Base-by-base conservation (phyloP, 106 monocot species). In the Acorus gramineus region DNA sequence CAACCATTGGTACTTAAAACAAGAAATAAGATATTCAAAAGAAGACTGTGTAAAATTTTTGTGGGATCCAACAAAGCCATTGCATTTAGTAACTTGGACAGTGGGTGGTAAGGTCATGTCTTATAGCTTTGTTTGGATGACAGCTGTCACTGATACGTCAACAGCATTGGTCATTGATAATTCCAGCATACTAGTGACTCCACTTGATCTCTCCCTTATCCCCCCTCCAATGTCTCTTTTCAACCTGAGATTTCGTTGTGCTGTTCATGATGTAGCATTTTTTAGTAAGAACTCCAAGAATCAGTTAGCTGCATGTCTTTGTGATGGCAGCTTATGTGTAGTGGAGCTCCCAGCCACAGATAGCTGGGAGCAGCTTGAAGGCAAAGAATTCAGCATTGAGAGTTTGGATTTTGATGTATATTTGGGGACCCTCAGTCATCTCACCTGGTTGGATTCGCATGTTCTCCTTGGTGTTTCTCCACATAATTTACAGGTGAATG, bases 1-100 rank as follows among this genome's bases (percentile, higher is more conserved):
- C 77, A 77, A 98, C 63, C 98, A 86, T 71, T 92, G 92, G 92
- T 98, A 98, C 72, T 76, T 98, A 66, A 98, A 98, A 68, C 91
- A 92, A 61, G 98, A 98, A 74, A 79, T 88, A 58, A 80, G 85
- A 64, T 92, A 77, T 59, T 68, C 69, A 63, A 85, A 84, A 63
- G 49, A 63, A 46, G 85, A 92, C 45, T 57, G 64, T 14, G 83
- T 81, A 28, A 86, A 78, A 58, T 92, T 92, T 73, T 54, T 14
- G n/a, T 98, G 98, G 98, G 80, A 98, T 73, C 88, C 88, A 57
- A 78, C 77, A 81, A 92, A 86, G 63, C 88, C 98, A 5, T 57
- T 83, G n/a, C 85, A 80, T 71, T 69, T 98, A 57, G 70, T 89
- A 58, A 83, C 73, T 67, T 98, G 98, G 98, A 92, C 85, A 49